phyloP scores from a whole-genome alignment of 73 alveolate genomes.

The Paramecium sonneborni region DNA sequence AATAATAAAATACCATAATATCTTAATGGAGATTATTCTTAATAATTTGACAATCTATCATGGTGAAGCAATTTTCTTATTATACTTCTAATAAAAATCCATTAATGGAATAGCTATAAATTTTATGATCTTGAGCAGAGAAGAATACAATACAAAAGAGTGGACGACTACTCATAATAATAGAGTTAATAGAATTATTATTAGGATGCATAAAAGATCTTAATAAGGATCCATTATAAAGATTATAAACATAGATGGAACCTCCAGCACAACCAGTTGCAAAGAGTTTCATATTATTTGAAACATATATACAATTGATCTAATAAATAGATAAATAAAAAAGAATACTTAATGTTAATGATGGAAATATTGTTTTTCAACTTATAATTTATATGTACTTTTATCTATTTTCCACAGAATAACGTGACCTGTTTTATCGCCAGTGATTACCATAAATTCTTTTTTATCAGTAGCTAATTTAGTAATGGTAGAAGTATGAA shows the following conservation, averaged over 20 bases:
- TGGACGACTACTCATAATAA: neutral
- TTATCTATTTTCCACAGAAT: slow-evolving; percentile 60
- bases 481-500: slow-evolving; percentile 63
- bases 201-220: slow-evolving; percentile 76
- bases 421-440: slow-evolving; percentile 71
- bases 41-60: slow-evolving; percentile 67
- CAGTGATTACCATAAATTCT: slow-evolving; percentile 61
- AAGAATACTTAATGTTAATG: slow-evolving; percentile 16
- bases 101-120: slow-evolving; percentile 75
- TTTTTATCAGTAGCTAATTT: slow-evolving; percentile 54
- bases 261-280: slow-evolving; percentile 75
- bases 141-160: slow-evolving; percentile 59
- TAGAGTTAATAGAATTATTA: slow-evolving; percentile 70
- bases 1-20: slow-evolving; percentile 27
- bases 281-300: slow-evolving; percentile 56
- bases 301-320: neutral
- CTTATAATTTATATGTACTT: neutral
- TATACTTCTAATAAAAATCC: slow-evolving; percentile 70
- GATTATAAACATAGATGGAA: slow-evolving; percentile 69
- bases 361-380: slow-evolving; percentile 23
- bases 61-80: slow-evolving; percentile 69
- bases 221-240: slow-evolving; percentile 70
- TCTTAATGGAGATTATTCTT: slow-evolving; percentile 70
- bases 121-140: slow-evolving; percentile 69
- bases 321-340: neutral